Evolutionary conservation across 345 rosid genomes (phyloP), one percentile per base, ranked within the genome.

Genomic region (Ailanthus altissimus): DNA sequence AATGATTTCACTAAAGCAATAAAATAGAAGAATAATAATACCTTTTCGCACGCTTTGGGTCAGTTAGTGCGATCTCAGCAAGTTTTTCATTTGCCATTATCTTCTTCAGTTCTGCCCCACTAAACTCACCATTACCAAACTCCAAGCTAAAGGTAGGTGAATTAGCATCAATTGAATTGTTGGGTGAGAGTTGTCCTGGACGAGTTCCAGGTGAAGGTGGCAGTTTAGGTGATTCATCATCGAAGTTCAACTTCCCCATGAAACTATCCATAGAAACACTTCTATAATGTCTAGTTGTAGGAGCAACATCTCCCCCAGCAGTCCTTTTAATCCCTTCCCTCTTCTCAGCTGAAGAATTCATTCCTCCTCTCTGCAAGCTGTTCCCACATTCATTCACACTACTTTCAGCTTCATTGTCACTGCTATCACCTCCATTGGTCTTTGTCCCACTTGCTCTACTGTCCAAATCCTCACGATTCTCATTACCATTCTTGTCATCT

Each of bases 221-320:
- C 60, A 91, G 81, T 83, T 89, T 93, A 9, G 91, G 91, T 0
- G 94, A 89, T 67, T 95, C 99, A 3, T 91, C 94, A 1, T 87
- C 88, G 20, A 93, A 90, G 73, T 90, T 89, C 84, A 93, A 73
- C 83, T 89, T 91, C 21, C 81, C 97, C 90, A 93, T 92, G 78
- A 93, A 92, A 84, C 98, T 96, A 79, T 96, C 99, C 84, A 92
- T 92, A 8, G 99, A 96, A 78, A 93, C 86, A 86, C 99, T 96
- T 85, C 99, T 86, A 77, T 78, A 92, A 81, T 96, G 99, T 76
- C 97, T 86, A 60, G 78, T 66, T 1, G 92, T 83, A 20, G 93
- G 88, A 84, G 93, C 87, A 77, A 93, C 86, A 60, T 93, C 99
- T 20, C 85, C 92, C 21, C 86, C 97, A 0, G 97, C 98, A 74